Evolutionary conservation across 1,139 yeast genomes (phyloP).

Genomic region (Geotrichum fermentans): DNA sequence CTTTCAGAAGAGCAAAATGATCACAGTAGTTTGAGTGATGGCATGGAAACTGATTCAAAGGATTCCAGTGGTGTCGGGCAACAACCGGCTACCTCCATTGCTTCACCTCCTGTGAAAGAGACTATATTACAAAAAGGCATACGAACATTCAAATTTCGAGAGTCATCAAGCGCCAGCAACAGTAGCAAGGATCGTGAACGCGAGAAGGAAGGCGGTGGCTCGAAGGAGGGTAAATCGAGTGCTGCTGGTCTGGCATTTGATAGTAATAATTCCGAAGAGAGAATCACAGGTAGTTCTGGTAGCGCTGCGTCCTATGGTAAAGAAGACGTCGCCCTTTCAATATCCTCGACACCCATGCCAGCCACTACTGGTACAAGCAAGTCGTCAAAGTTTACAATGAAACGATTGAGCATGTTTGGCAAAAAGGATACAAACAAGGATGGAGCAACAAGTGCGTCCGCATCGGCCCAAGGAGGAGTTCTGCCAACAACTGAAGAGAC

Average conservation of each 20-base stretch:
- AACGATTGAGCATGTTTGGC: slow-evolving; percentile 17
- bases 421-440: slow-evolving; percentile 15
- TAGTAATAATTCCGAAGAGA: too few relatives aligned
- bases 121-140: slow-evolving; percentile 32
- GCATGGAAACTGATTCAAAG: slow-evolving; percentile 16
- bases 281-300: too few relatives aligned
- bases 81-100: too few relatives aligned
- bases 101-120: slow-evolving; percentile 21
- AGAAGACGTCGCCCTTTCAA: too few relatives aligned
- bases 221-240: background rate
- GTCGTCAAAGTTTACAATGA: slow-evolving; percentile 14
- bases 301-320: too few relatives aligned
- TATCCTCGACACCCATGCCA: too few relatives aligned
- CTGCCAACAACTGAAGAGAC: too few relatives aligned
- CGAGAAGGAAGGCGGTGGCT: too few relatives aligned
- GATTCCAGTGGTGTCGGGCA: slow-evolving; percentile 20
- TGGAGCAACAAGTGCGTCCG: background rate
- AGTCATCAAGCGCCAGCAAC: background rate
- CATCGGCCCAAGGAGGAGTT: too few relatives aligned
- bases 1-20: slow-evolving; percentile 13
- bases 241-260: background rate
- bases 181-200: too few relatives aligned
- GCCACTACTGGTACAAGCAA: too few relatives aligned
- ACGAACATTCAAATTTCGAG: slow-evolving; percentile 27
- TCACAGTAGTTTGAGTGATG: slow-evolving; percentile 8